Base-by-base conservation (phyloP, 345 rosid species). In the Populus simonii region DNA sequence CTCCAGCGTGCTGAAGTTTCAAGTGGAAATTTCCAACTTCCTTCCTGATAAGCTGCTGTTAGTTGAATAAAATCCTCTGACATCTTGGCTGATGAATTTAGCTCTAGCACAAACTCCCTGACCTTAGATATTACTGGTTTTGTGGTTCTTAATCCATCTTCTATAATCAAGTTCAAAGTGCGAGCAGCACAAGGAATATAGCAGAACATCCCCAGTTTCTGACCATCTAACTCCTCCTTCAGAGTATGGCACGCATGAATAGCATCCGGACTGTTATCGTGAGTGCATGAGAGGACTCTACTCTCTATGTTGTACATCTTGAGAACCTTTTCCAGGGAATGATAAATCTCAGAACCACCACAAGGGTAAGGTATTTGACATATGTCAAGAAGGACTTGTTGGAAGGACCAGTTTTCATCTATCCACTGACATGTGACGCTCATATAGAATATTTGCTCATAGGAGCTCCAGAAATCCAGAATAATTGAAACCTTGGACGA, bases 141-240 rank as follows among this genome's bases (percentile, higher is more conserved):
- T 27, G 89, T 90, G 75, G 91, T 87, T 70, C 86, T 89, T 72
- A 95, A 86, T 15, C 92, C 98, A 67, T 95, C 98, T 73, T 95
- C 96, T 55, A 93, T 92, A 36, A 91, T 90, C 78, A 83, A 79
- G 86, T 85, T 91, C 65, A 95, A 85, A 76, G 94, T 90, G 63
- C 81, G 96, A 72, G 98, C 98, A 66, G 96, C 96, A 83, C 98
- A 95, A 1, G 99, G 99, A 73, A 95, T 88, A 74, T 88, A 93
- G 78, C 93, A 92, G 86, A 95, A 95, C 45, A 96, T 94, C 27
- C 90, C 91, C 18, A 70, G 80, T 88, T 92, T 89, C 85, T 89
- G 90, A 74, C 85, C 87, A 80, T 93, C 96, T 53, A 92, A 83
- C 72, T 91, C 88, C 84, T 88, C 97, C 83, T 91, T 90, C 76